phyloP scores from a whole-genome alignment of 129 eudicot genomes.

The Lonicera japonica region DNA sequence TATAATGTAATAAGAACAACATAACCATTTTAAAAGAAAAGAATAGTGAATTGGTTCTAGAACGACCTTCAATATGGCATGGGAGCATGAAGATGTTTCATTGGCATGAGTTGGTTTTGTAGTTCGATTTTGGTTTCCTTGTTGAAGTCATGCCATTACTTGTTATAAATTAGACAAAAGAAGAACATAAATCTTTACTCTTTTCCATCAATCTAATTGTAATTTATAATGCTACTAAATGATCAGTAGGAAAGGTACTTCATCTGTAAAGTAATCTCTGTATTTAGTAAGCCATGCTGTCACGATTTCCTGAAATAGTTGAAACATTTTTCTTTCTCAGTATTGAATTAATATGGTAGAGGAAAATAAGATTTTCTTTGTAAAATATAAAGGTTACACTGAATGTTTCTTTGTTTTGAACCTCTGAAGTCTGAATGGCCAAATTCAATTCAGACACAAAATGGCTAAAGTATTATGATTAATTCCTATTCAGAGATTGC shows the following conservation, averaged over 20 bases:
- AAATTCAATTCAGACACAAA: too few relatives aligned
- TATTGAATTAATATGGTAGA: too few relatives aligned
- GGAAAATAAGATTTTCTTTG: too few relatives aligned
- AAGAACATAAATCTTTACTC: not conserved
- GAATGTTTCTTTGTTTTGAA: too few relatives aligned
- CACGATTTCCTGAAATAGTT: constrained; percentile 55
- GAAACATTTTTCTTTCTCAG: not conserved
- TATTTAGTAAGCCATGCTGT: constrained; percentile 86
- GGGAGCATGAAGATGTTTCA: constrained; percentile 86
- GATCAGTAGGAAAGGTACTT: constrained; percentile 28
- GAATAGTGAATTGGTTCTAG: not conserved
- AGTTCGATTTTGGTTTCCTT: constrained; percentile 76
- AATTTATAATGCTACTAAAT: constrained; percentile 1
- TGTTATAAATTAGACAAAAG: constrained; percentile 11
- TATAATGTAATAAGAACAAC: too few relatives aligned
- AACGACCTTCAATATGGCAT: constrained; percentile 82
- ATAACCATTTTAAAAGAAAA: not conserved
- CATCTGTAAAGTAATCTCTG: constrained; percentile 76
- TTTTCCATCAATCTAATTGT: not conserved
- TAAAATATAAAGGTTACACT: too few relatives aligned
- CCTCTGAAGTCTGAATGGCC: too few relatives aligned
- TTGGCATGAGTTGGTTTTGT: constrained; percentile 89
- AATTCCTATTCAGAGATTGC: too few relatives aligned
- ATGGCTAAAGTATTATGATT: too few relatives aligned
- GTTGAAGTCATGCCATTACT: constrained; percentile 84